These are phyloP conservation scores for Nepenthes alata DNA, from an alignment of 179 eudicot genomes.

Conservation along the genomic window DNA sequence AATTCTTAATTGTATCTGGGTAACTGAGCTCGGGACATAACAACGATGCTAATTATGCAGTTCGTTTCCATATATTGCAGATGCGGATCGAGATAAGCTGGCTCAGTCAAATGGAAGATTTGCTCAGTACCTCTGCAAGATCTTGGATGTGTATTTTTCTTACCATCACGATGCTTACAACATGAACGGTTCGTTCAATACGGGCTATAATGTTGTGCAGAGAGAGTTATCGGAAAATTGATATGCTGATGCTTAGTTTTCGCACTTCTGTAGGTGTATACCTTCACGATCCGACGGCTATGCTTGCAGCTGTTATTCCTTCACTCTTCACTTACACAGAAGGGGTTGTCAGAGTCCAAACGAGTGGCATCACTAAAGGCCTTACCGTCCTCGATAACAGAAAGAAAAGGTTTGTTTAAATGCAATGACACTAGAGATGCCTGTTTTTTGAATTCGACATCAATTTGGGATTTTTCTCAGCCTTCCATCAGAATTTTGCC, in stretches of 20 bases:
- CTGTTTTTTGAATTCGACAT: too few relatives aligned
- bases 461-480: too few relatives aligned
- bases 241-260: constrained; percentile 10
- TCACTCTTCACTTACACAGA: constrained; percentile 71
- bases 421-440: too few relatives aligned
- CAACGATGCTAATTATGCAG: not conserved
- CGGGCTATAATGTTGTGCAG: not conserved
- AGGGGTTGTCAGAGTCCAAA: constrained; percentile 85
- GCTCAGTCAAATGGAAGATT: constrained; percentile 46
- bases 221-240: not conserved
- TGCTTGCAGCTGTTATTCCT: constrained; percentile 85
- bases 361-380: constrained; percentile 74
- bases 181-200: constrained; percentile 42
- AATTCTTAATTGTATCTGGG: too few relatives aligned
- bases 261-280: constrained; percentile 57
- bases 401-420: constrained; percentile 52
- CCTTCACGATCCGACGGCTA: constrained; percentile 83
- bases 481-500: too few relatives aligned
- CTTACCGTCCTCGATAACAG: constrained; percentile 70
- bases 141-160: constrained; percentile 58
- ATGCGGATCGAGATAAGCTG: constrained; percentile 62
- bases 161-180: constrained; percentile 75
- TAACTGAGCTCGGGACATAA: too few relatives aligned
- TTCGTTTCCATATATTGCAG: constrained; percentile 23
- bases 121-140: constrained; percentile 73